phyloP scores from a whole-genome alignment of 2,329 filamentous ascomycete genomes.

The Fusarium gaditjirri region DNA sequence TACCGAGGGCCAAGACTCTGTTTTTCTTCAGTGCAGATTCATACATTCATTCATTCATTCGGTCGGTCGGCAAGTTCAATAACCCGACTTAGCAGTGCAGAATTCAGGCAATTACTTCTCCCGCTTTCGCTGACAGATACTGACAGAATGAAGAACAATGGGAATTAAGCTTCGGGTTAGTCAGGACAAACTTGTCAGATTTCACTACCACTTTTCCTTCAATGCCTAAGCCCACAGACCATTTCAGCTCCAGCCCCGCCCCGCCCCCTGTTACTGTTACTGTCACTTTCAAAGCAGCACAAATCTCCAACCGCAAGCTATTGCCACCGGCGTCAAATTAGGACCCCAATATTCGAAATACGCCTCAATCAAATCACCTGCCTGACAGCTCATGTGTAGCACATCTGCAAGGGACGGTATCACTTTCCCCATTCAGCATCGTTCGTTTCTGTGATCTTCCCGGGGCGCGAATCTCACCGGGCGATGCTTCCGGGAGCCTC shows the following conservation, averaged over 20 bases:
- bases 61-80: no score
- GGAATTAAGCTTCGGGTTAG: not conserved
- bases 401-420: not conserved
- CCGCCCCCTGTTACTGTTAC: not conserved
- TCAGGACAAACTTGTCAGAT: not conserved
- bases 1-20: not conserved
- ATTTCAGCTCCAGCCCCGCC: not conserved
- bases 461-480: slow-evolving; percentile 3
- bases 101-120: not conserved
- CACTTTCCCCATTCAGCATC: not conserved
- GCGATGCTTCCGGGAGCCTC: not conserved
- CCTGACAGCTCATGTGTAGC: not conserved
- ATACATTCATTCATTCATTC: no score
- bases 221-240: not conserved
- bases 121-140: not conserved
- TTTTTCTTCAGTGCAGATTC: not conserved
- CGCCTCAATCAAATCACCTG: not conserved
- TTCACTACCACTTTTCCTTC: not conserved
- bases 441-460: not conserved
- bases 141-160: not conserved
- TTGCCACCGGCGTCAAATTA: not conserved
- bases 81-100: not conserved
- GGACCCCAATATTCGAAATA: not conserved
- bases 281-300: not conserved
- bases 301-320: not conserved